Evolutionary conservation across 306 rosid species (phyloP).

Genomic region (Acacia crassicarpa): DNA sequence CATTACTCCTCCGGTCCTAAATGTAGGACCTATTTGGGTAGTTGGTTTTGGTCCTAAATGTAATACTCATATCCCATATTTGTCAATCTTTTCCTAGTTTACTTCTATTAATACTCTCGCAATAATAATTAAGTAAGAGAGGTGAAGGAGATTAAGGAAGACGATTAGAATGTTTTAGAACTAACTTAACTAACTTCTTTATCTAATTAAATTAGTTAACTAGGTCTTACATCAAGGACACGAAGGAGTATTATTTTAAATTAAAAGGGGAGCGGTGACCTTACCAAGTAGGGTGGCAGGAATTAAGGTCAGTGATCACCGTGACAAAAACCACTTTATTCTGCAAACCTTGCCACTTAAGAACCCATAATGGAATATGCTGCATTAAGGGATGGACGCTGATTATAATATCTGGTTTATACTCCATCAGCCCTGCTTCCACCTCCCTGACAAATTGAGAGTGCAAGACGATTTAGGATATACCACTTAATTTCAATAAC

Average conservation of each 20-base stretch:
- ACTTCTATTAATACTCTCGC: no score
- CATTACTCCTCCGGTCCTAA: not conserved
- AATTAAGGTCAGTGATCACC: constrained; percentile 83
- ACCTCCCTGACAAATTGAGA: constrained; percentile 70
- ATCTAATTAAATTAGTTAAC: no score
- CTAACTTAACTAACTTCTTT: no score
- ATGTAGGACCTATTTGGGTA: no score
- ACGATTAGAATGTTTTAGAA: no score
- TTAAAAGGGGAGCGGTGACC: constrained; percentile 6
- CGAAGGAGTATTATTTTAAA: not conserved
- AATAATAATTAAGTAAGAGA: not conserved
- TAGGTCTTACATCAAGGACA: no score
- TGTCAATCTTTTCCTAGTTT: no score
- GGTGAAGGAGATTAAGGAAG: no score
- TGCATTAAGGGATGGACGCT: constrained; percentile 99
- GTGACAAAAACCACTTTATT: constrained; percentile 89
- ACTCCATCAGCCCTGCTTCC: constrained; percentile 95
- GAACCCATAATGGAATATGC: constrained; percentile 97
- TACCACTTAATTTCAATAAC: constrained; percentile 1
- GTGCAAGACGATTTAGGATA: constrained; percentile 25
- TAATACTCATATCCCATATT: no score
- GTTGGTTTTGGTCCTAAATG: no score
- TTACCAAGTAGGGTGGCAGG: constrained; percentile 97
- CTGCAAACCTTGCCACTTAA: constrained; percentile 97
- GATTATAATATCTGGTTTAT: constrained; percentile 88